phyloP scores from a whole-genome alignment of 2,329 filamentous ascomycete species.

The Aspergillus nomiae region DNA sequence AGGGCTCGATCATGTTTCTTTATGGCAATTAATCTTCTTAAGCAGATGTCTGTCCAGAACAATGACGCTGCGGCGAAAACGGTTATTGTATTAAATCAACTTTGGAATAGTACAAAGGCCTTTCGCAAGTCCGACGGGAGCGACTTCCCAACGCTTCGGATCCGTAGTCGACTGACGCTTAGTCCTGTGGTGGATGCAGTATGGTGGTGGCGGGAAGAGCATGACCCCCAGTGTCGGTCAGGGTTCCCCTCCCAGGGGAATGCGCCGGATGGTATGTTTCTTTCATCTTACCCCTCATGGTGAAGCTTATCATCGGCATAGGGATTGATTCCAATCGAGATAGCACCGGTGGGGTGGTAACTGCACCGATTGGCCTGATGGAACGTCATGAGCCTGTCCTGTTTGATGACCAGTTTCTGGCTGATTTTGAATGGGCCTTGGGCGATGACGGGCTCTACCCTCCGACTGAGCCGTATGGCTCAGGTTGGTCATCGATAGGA shows the following conservation, averaged over 20 bases:
- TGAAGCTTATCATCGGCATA: slow-evolving; percentile 12
- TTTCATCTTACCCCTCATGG: neutral
- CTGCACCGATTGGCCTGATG: neutral
- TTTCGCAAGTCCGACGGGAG: slow-evolving; percentile 43
- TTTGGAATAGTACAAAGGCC: slow-evolving; percentile 45
- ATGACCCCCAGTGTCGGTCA: slow-evolving; percentile 30
- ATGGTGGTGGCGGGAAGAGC: slow-evolving; percentile 49
- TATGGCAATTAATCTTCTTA: slow-evolving; percentile 39
- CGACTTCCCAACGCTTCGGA: slow-evolving; percentile 37
- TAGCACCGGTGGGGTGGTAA: slow-evolving; percentile 7
- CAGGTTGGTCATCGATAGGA: slow-evolving; percentile 21
- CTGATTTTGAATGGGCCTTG: slow-evolving; percentile 43
- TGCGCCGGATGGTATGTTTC: slow-evolving; percentile 19
- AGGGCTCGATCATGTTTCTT: slow-evolving; percentile 39
- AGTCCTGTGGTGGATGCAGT: slow-evolving; percentile 42
- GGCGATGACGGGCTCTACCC: slow-evolving; percentile 33
- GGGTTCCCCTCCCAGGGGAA: slow-evolving; percentile 16
- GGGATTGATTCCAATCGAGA: slow-evolving; percentile 16
- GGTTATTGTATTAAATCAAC: slow-evolving; percentile 35
- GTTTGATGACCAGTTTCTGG: slow-evolving; percentile 41
- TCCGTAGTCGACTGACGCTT: slow-evolving; percentile 41
- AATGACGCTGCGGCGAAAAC: slow-evolving; percentile 38
- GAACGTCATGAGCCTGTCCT: slow-evolving; percentile 24
- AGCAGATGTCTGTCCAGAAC: slow-evolving; percentile 40
- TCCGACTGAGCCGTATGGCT: slow-evolving; percentile 24